Base-by-base conservation (phyloP, 1,284 basidiomycete genomes). In the Boletus holoroseus region DNA sequence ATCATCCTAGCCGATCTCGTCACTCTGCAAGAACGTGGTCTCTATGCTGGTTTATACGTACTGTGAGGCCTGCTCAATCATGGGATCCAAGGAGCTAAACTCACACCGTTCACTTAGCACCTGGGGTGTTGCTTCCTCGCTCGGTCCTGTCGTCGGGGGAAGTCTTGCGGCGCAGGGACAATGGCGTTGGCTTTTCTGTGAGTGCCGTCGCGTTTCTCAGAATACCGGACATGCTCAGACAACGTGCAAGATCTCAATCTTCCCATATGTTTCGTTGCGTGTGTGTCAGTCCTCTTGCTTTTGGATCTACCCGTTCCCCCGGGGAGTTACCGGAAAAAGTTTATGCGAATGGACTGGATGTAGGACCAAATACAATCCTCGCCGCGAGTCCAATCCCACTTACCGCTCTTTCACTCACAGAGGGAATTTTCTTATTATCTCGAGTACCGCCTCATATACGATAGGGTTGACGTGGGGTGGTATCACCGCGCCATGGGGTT, bases 161-260 rank as follows among this genome's bases (percentile, higher is more conserved):
- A 62, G 63, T 11, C 65, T 74, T 5, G 64, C 67, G 6, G 56
- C 61, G 16, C 58, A 53, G 2, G 63, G 66, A 9, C 56, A 65
- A 18, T 74, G 73, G 73, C 57, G 72, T 13, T 73, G 70, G 69
- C 58, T 73, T 13, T 74, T 73, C 52, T 74, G 54, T 63, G 26
- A 28, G 55, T 37, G 7, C 18, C 28, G 7, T 28, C 3, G 18
- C 3, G 15, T 18, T 11, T 5, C 13, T 18, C 8, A 22, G 12
- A 26, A 30, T 24, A 15, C 2, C 16, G 12, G 28, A 18, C 28
- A 20, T 22, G 13, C 38, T 44, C 20, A 41, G 7, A 20, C 28
- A 7, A 11, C 18, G 7, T 15, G 15, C 22, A 18, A 54, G 53
- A 55, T 9, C 46, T 55, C 28, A 55, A 55, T 27, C 34, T 54